Percentiles rank a stretch among this genome's conserved stretches.
These are phyloP conservation scores for Avena sativa DNA, from an alignment of 176 grass and related monocot genomes.

Conservation along the genomic window DNA sequence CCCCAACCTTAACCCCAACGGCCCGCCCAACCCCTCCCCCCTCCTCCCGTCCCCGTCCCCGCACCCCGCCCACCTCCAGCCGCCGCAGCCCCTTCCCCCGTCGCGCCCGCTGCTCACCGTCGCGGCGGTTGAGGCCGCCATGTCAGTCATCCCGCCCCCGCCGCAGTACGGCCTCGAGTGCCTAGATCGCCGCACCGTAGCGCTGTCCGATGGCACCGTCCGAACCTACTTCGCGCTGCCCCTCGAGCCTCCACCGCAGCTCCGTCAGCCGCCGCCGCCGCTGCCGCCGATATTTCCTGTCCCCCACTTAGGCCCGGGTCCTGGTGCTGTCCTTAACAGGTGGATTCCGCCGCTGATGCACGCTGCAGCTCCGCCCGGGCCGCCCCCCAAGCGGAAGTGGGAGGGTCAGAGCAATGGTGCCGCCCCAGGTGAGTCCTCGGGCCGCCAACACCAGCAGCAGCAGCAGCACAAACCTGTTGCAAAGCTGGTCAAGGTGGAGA, in stretches of 20 bases:
- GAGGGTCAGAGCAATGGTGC: slow-evolving; percentile 55
- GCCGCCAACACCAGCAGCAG: slow-evolving; percentile 25
- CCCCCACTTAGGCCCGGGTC: background rate
- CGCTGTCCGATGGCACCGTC: slow-evolving; percentile 76
- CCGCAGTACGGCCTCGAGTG: slow-evolving; percentile 51
- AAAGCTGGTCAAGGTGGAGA: slow-evolving; percentile 56
- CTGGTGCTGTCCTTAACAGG: slow-evolving; percentile 15
- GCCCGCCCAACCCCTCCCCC: background rate
- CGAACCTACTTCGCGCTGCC: slow-evolving; percentile 93
- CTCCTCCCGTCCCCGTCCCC: slow-evolving; percentile 19
- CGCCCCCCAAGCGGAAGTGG: slow-evolving; percentile 49
- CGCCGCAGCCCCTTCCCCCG: background rate
- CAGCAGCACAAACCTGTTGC: slow-evolving; percentile 29
- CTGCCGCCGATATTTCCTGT: slow-evolving; percentile 37
- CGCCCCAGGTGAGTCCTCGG: slow-evolving; percentile 14
- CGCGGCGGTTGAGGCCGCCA: slow-evolving; percentile 56
- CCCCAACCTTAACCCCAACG: slow-evolving; percentile 30
- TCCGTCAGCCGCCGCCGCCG: slow-evolving; percentile 40
- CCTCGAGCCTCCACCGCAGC: slow-evolving; percentile 60
- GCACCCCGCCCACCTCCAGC: background rate
- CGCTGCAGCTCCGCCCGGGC: background rate
- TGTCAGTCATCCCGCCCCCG: slow-evolving; percentile 54
- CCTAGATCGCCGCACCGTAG: slow-evolving; percentile 59
- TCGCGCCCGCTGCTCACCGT: slow-evolving; percentile 57
- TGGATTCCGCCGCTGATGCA: background rate